Percentiles rank a stretch among this genome's conserved stretches.
These are phyloP conservation scores for Coniochaeta prunicola DNA, from an alignment of 2,329 filamentous ascomycete genomes.

Conservation along the genomic window DNA sequence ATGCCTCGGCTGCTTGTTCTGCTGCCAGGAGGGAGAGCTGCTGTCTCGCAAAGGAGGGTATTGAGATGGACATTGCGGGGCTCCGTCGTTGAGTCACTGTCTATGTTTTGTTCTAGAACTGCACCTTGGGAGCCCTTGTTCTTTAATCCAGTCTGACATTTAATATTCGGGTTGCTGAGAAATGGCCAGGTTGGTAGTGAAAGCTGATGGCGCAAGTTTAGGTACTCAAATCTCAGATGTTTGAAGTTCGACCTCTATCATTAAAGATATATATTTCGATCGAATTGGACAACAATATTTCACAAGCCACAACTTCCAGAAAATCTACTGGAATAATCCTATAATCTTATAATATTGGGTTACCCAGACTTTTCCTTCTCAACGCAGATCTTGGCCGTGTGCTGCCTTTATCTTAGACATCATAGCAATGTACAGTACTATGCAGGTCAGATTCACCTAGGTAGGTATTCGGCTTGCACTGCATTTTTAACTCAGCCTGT, in stretches of 20 bases:
- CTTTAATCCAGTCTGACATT: not conserved
- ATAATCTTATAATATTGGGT: not conserved
- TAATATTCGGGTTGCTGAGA: not conserved
- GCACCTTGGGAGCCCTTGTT: not conserved
- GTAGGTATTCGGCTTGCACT: too few species aligned
- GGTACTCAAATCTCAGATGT: not conserved
- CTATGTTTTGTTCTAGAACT: not conserved
- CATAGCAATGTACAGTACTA: not conserved
- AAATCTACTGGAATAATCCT: too few species aligned
- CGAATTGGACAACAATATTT: not conserved
- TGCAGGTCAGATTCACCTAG: too few species aligned
- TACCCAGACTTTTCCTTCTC: not conserved
- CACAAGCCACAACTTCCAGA: not conserved
- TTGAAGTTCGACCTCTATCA: not conserved
- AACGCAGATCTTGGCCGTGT: not conserved
- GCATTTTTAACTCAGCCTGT: too few species aligned
- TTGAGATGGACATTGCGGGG: slow-evolving; percentile 35
- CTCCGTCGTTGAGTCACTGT: not conserved
- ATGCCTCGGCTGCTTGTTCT: slow-evolving; percentile 66
- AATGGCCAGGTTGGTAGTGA: not conserved
- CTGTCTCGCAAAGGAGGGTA: slow-evolving; percentile 60
- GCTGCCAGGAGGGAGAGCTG: slow-evolving; percentile 64
- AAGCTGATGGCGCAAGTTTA: not conserved
- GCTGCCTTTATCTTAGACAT: not conserved
- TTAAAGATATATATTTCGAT: not conserved